Percentiles rank a stretch among this genome's conserved stretches.
These are phyloP conservation scores for Verruconis gallopava DNA, from an alignment of 2,329 filamentous ascomycete genomes.

Conservation along the genomic window DNA sequence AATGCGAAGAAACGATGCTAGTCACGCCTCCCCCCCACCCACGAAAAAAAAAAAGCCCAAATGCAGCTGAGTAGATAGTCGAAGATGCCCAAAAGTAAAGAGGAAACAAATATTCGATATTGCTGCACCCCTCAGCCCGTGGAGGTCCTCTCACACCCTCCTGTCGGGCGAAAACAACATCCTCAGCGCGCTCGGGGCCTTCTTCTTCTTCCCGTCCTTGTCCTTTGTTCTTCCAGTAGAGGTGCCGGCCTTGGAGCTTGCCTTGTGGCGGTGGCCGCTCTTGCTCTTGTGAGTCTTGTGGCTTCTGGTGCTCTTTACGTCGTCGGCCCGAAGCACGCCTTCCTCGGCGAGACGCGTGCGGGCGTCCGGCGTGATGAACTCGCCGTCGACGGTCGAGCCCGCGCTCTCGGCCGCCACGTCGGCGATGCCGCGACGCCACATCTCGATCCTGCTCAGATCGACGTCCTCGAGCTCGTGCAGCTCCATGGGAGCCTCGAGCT, in stretches of 20 bases:
- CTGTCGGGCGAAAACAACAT: background rate
- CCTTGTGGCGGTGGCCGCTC: background rate
- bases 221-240: background rate
- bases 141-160: background rate
- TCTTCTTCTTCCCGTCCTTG: background rate
- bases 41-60: too few species aligned
- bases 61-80: background rate
- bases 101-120: too few species aligned
- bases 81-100: background rate
- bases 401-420: slow-evolving; percentile 40
- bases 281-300: slow-evolving; percentile 3
- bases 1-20: too few species aligned
- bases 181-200: background rate
- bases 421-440: slow-evolving; percentile 51
- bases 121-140: background rate
- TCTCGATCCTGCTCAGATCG: slow-evolving; percentile 46
- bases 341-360: slow-evolving; percentile 34
- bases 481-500: slow-evolving; percentile 19
- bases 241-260: background rate
- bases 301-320: slow-evolving; percentile 6
- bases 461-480: slow-evolving; percentile 45
- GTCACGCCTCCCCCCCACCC: too few species aligned
- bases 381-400: slow-evolving; percentile 51
- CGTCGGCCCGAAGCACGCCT: slow-evolving; percentile 30
- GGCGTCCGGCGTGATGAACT: slow-evolving; percentile 50